Base-by-base conservation (phyloP, 2,329 filamentous ascomycete species). In the Botryotinia globosa region DNA sequence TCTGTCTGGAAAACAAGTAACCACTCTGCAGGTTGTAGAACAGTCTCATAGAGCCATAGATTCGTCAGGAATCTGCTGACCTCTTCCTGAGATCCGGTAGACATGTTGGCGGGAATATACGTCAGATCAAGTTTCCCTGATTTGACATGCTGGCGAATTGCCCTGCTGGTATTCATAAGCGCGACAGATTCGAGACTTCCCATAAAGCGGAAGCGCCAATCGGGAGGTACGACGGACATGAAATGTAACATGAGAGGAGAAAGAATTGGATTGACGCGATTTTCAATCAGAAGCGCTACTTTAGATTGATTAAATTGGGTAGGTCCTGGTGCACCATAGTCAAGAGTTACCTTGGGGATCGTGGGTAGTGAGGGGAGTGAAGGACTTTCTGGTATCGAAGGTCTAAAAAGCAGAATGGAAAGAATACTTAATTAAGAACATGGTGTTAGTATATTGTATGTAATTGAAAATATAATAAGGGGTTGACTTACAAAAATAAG, bases 161-260 rank as follows among this genome's bases (percentile, higher is more conserved):
- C 84, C 22, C 83, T 79, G 44, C 83, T 84, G 70, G 76, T 65
- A 78, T 86, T 86, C 77, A 87, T 78, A 74, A 77, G 77, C 51
- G 81, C 80, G 42, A 88, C 83, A 12, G 84, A 84, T 63, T 82
- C 81, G 42, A 76, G 29, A 22, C 84, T 85, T 65, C 86, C 85
- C 82, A 87, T 85, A 82, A 87, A 87, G 58, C 83, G 83, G 80
- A 87, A 86, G 39, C 82, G 83, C 86, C 86, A 88, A 79, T 87
- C 85, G 1, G 85, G 84, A 6, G 86, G 86, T 4, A 87, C 83
- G 42, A 87, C 85, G 4, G 84, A 81, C 74, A 87, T 87, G 80
- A 87, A 87, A 79, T 88, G 86, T 25, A 87, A 82, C 78, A 87
- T 80, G 58, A 87, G 80, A 82, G 12, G 86, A 4, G 85, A 85